Conservation (phyloP, 2,329 filamentous ascomycete genomes). For the Paradendryphiella salina region DNA sequence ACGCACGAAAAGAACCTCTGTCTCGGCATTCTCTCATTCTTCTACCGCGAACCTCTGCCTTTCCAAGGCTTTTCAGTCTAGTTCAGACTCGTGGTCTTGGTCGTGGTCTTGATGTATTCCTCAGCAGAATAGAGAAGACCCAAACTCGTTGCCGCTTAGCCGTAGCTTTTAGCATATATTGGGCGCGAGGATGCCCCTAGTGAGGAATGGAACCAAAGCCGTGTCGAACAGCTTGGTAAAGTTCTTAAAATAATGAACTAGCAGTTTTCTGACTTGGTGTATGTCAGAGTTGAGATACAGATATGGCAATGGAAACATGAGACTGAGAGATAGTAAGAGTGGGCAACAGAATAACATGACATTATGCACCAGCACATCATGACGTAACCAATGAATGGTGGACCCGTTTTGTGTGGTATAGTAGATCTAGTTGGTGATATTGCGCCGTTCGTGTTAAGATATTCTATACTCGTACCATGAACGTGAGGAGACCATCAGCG, state of each 20-base stretch:
- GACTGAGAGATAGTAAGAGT: slow-evolving; percentile 26
- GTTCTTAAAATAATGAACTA: not conserved
- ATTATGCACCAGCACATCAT: slow-evolving; percentile 37
- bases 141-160: too few relatives aligned
- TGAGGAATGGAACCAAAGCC: not conserved
- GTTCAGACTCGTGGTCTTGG: too few relatives aligned
- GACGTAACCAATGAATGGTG: slow-evolving; percentile 43
- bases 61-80: too few relatives aligned
- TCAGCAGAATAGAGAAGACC: too few relatives aligned
- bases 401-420: slow-evolving; percentile 36
- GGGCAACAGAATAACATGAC: slow-evolving; percentile 45
- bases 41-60: slow-evolving; percentile 18
- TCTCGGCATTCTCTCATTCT: slow-evolving; percentile 6
- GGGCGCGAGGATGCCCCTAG: too few relatives aligned
- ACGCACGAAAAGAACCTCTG: slow-evolving; percentile 26
- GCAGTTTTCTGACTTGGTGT: not conserved
- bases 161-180: too few relatives aligned
- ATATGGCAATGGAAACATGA: not conserved
- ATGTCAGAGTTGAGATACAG: not conserved
- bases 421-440: slow-evolving; percentile 13
- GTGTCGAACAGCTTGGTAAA: not conserved
- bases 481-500: slow-evolving; percentile 2
- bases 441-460: slow-evolving; percentile 11
- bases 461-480: slow-evolving; percentile 22
- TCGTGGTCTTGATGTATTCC: too few relatives aligned